These are phyloP conservation scores for Cyclotella cryptica DNA, from an alignment of 108 stramenopile species.

Conservation along the genomic window DNA sequence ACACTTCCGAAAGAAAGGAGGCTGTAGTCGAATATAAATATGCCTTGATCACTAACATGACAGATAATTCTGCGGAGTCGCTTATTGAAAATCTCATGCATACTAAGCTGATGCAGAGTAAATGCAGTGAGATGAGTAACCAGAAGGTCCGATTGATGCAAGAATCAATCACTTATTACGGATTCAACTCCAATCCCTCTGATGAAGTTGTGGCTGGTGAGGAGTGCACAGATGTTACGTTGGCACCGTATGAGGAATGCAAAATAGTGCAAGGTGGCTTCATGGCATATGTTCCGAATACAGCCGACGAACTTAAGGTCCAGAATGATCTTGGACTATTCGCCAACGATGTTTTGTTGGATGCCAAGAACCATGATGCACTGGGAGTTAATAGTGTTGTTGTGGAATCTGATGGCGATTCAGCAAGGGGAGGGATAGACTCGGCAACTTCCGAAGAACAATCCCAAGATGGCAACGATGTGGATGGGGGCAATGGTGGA, in stretches of 20 bases:
- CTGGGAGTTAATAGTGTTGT: conserved; percentile 13
- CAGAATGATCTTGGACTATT: conserved; percentile 21
- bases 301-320: conserved; percentile 8
- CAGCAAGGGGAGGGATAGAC: conserved; percentile 1
- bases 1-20: background rate
- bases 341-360: conserved; percentile 2
- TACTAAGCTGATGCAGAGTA: conserved; percentile 8
- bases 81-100: conserved; percentile 32
- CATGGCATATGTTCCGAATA: conserved; percentile 13
- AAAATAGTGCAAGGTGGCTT: conserved; percentile 27
- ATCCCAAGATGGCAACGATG: background rate
- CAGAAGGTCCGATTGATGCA: background rate
- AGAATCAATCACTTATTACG: conserved; percentile 15
- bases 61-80: background rate
- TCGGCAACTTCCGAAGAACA: conserved; percentile 14
- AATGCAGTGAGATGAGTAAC: conserved; percentile 4
- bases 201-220: conserved; percentile 21
- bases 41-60: background rate
- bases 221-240: conserved; percentile 6
- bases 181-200: conserved; percentile 46
- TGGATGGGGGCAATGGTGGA: background rate
- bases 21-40: conserved; percentile 16
- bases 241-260: conserved; percentile 21
- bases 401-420: conserved; percentile 9
- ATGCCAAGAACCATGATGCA: conserved; percentile 11